Percentiles rank a stretch among this genome's conserved stretches.
These are phyloP conservation scores for Sporisorium iseilematis-ciliati DNA, from an alignment of 1,284 basidiomycete species.

Conservation along the genomic window DNA sequence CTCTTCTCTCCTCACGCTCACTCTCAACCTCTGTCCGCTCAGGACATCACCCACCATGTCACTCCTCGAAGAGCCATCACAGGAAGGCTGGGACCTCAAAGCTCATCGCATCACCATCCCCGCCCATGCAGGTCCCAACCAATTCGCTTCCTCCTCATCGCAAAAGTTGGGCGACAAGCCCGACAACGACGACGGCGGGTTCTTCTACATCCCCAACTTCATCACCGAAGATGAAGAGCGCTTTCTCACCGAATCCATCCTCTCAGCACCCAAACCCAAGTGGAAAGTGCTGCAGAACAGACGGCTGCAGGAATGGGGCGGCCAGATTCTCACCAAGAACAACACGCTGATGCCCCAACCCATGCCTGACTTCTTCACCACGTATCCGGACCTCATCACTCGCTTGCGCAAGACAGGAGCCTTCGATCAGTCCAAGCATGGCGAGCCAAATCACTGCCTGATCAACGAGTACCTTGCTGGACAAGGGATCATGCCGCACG, in stretches of 20 bases:
- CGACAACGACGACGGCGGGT: constrained; percentile 35
- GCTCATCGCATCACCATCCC: constrained; percentile 35
- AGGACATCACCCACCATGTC: constrained; percentile 23
- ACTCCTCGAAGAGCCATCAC: constrained; percentile 27
- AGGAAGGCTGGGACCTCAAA: constrained; percentile 31
- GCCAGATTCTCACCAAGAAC: constrained; percentile 76
- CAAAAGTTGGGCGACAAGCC: background rate
- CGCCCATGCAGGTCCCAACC: constrained; percentile 28
- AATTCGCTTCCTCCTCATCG: constrained; percentile 22
- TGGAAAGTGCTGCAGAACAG: constrained; percentile 84
- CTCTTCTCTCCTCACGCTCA: background rate
- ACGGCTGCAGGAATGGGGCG: constrained; percentile 71
- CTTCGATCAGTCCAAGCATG: constrained; percentile 77
- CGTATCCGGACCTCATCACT: constrained; percentile 78
- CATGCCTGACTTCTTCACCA: constrained; percentile 77
- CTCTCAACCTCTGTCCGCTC: background rate
- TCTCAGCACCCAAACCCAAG: constrained; percentile 80
- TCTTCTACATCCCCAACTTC: constrained; percentile 78
- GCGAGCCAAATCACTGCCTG: constrained; percentile 81
- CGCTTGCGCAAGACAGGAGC: constrained; percentile 76
- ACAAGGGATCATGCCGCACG: constrained; percentile 89
- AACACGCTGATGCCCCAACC: constrained; percentile 76
- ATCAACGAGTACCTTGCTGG: constrained; percentile 80
- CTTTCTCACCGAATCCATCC: constrained; percentile 78
- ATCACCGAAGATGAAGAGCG: constrained; percentile 82